A percentile compares a stretch with the other conserved stretches of the same genome.
Evolutionary conservation across 306 rosid species (phyloP).

Genomic region (Begonia masoniana): DNA sequence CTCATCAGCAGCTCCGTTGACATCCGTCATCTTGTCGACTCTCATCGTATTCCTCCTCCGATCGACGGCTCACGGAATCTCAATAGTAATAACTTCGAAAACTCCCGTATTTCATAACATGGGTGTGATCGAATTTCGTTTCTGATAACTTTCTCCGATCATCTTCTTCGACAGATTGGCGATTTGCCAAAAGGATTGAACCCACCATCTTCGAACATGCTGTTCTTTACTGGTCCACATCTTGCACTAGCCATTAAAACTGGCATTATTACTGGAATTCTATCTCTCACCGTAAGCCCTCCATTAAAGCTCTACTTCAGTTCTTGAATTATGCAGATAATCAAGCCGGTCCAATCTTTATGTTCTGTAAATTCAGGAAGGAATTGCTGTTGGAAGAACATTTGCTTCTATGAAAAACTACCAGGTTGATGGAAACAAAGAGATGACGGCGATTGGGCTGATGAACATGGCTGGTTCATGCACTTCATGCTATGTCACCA

Average conservation of each 20-base stretch:
- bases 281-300: constrained; percentile 81
- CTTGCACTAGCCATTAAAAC: constrained; percentile 80
- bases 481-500: constrained; percentile 84
- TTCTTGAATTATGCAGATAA: background rate
- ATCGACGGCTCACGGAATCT: constrained; percentile 24
- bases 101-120: too few species aligned
- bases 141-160: too few species aligned
- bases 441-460: constrained; percentile 97
- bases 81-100: constrained; percentile 8
- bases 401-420: constrained; percentile 78
- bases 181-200: constrained; percentile 82
- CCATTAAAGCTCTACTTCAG: background rate
- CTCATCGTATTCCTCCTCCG: constrained; percentile 48
- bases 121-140: too few species aligned
- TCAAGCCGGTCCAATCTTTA: background rate
- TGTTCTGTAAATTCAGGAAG: constrained; percentile 47
- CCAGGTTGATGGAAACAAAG: constrained; percentile 99
- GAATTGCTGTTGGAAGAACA: constrained; percentile 97
- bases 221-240: constrained; percentile 52
- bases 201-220: constrained; percentile 82
- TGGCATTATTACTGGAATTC: constrained; percentile 78
- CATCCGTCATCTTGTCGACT: constrained; percentile 86
- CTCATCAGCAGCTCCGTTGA: constrained; percentile 86
- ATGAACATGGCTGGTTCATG: constrained; percentile 94
- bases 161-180: constrained; percentile 43